Conservation (phyloP, 1,139 yeast species). For the Yamadazyma atlantica region DNA sequence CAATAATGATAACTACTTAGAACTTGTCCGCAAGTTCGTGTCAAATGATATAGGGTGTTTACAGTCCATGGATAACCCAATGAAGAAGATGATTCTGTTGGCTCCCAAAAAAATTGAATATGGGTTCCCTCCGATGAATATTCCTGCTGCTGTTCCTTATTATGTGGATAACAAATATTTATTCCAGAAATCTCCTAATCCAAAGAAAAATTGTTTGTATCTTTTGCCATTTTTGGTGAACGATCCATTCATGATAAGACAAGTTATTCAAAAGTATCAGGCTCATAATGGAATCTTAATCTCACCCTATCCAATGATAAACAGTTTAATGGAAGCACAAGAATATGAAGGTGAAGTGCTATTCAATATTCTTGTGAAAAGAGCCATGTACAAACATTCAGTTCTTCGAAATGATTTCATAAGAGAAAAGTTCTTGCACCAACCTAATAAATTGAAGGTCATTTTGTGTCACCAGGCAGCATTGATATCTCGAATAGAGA, state of each 20-base stretch:
- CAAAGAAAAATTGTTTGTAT: slow-evolving; percentile 10
- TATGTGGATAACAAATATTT: slow-evolving; percentile 9
- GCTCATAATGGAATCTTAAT: slow-evolving; percentile 1
- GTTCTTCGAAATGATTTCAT: slow-evolving; percentile 7
- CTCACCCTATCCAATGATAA: slow-evolving; percentile 10
- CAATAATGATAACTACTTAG: slow-evolving; percentile 4
- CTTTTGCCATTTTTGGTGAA: slow-evolving; percentile 17
- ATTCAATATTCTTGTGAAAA: slow-evolving; percentile 15
- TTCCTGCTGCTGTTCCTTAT: slow-evolving; percentile 11
- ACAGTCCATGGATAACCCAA: slow-evolving; percentile 9
- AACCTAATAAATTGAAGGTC: slow-evolving; percentile 12
- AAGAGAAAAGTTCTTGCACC: slow-evolving; percentile 7
- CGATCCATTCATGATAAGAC: slow-evolving; percentile 9
- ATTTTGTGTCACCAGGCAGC: slow-evolving; percentile 13
- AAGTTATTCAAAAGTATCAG: slow-evolving; percentile 8
- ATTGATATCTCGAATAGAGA: slow-evolving; percentile 11
- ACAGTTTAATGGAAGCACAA: slow-evolving; percentile 15
- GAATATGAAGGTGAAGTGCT: slow-evolving; percentile 18
- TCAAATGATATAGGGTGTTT: slow-evolving; percentile 12
- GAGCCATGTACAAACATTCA: slow-evolving; percentile 7
- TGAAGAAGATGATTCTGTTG: slow-evolving; percentile 8
- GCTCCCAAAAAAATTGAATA: slow-evolving; percentile 6
- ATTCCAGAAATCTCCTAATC: slow-evolving; percentile 9
- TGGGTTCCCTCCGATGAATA: slow-evolving; percentile 12
- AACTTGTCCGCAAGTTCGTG: slow-evolving; percentile 12